Base-by-base conservation (phyloP, 2,329 filamentous ascomycete genomes). In the Pestalotiopsis fici region DNA sequence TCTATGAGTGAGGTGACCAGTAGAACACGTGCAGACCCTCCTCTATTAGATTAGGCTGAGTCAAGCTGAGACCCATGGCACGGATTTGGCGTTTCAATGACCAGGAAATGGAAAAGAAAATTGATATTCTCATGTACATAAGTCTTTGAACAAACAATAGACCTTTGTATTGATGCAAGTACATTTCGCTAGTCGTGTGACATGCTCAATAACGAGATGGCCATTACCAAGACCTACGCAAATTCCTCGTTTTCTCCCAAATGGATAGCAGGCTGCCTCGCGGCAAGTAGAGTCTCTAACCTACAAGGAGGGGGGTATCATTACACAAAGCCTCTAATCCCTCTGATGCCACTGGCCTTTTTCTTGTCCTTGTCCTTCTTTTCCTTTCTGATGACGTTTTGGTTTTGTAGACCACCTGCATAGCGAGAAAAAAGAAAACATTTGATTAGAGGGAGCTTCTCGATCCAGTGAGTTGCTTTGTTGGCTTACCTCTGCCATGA, bases 361-460 rank as follows among this genome's bases (percentile, higher is more conserved):
- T 85, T 83, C 59, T 61, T 69, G 5, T 84, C 82, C 50, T 78
- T 79, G 2, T 87, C 84, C 71, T 86, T 83, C 68, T 82, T 81
- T 66, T 85, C 78, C 65, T 74, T 73, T 3, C 82, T 82, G 1
- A 81, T 74, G 35, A 80, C 74, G 72, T 83, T 86, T 69, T 85
- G 84, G 72, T 83, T 86, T 70, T 85, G 84, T 9, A 84, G 78
- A 25, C 84, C 83, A 21, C 84, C 85, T 83, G 72, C 23, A 5
- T 63, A 59, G 12, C 21, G 23, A n/a, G n/a, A 27, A 25, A 57
- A 57, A 57, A 57, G 6, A 57, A 57, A 25, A 27, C 27, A 56
- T 39, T 78, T 7, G 43, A 21, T 50, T 12, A 23, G 43, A 21
- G 43, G 43, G 43, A 23, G 43, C 43, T 50, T 50, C 43, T 50